Conservation (phyloP, 176 grass and related monocot genomes). For the Lolium multiflorum region DNA sequence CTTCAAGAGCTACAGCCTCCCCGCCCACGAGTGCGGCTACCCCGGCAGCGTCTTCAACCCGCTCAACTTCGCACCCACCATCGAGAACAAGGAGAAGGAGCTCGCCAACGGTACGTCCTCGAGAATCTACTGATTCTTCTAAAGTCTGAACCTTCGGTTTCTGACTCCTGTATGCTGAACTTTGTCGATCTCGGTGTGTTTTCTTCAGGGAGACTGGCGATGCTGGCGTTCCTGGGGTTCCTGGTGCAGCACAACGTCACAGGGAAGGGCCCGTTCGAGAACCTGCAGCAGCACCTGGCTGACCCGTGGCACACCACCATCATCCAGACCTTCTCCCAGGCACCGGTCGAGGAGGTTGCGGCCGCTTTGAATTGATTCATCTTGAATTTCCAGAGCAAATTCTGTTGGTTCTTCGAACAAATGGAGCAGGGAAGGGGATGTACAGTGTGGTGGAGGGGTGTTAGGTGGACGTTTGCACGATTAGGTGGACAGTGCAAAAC, state of each 20-base stretch:
- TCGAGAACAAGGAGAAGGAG: slow-evolving; percentile 68
- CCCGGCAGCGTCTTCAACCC: slow-evolving; percentile 64
- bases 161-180: too few species aligned
- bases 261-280: slow-evolving; percentile 61
- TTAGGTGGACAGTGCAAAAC: slow-evolving; percentile 42
- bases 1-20: slow-evolving; percentile 72
- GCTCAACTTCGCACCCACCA: slow-evolving; percentile 59
- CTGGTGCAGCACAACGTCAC: slow-evolving; percentile 67
- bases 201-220: slow-evolving; percentile 56
- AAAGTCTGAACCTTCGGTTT: too few species aligned
- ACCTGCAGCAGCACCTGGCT: slow-evolving; percentile 65
- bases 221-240: slow-evolving; percentile 68
- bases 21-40: slow-evolving; percentile 58
- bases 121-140: neutral
- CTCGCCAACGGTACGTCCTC: slow-evolving; percentile 52
- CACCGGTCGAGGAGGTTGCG: neutral
- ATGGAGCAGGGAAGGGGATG: slow-evolving; percentile 1
- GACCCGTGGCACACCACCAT: slow-evolving; percentile 79
- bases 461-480: slow-evolving; percentile 16
- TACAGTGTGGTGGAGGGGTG: slow-evolving; percentile 34
- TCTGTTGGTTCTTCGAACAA: neutral
- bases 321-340: slow-evolving; percentile 50
- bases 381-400: neutral
- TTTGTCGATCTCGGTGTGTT: too few species aligned
- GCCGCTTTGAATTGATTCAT: slow-evolving; percentile 8